Percentiles rank a stretch among this genome's conserved stretches.
Evolutionary conservation across 2,329 filamentous ascomycete species (phyloP).

Genomic region (Aspergillus sp.): DNA sequence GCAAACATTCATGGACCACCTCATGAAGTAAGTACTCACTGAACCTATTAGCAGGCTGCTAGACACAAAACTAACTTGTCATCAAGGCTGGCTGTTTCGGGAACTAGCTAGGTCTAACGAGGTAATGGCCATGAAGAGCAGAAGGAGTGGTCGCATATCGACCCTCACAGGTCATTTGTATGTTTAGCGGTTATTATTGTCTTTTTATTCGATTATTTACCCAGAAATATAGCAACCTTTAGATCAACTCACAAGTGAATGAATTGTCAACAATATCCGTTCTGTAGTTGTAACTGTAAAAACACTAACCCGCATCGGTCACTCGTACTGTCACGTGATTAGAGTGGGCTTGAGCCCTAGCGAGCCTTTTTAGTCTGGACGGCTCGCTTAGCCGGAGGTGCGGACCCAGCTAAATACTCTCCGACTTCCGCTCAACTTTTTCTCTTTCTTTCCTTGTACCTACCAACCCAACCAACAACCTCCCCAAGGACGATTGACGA

Average conservation of each 20-base stretch:
- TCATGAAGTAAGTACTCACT: slow-evolving; percentile 80
- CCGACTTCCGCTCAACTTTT: slow-evolving; percentile 19
- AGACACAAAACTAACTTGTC: slow-evolving; percentile 10
- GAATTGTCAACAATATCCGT: not conserved
- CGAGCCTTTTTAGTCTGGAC: slow-evolving; percentile 13
- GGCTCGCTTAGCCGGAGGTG: slow-evolving; percentile 34
- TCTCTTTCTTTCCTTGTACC: slow-evolving; percentile 26
- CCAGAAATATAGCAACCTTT: slow-evolving; percentile 30
- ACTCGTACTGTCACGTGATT: slow-evolving; percentile 19
- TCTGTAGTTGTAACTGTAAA: not conserved
- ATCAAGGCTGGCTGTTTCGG: slow-evolving; percentile 50
- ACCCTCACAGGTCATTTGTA: slow-evolving; percentile 38
- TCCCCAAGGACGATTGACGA: slow-evolving; percentile 61
- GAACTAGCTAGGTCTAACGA: slow-evolving; percentile 45
- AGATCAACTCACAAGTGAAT: slow-evolving; percentile 21
- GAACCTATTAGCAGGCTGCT: not conserved
- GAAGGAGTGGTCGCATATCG: slow-evolving; percentile 32
- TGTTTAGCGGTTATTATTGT: slow-evolving; percentile 41
- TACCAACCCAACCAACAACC: slow-evolving; percentile 26
- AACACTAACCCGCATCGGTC: not conserved
- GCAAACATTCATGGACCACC: slow-evolving; percentile 98
- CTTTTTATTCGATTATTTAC: slow-evolving; percentile 26
- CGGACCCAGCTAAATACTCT: slow-evolving; percentile 21
- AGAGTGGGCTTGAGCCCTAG: slow-evolving; percentile 22
- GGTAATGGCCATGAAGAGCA: slow-evolving; percentile 32